Conservation (phyloP, 768 basidiomycete species). For the Terana coerulea region DNA sequence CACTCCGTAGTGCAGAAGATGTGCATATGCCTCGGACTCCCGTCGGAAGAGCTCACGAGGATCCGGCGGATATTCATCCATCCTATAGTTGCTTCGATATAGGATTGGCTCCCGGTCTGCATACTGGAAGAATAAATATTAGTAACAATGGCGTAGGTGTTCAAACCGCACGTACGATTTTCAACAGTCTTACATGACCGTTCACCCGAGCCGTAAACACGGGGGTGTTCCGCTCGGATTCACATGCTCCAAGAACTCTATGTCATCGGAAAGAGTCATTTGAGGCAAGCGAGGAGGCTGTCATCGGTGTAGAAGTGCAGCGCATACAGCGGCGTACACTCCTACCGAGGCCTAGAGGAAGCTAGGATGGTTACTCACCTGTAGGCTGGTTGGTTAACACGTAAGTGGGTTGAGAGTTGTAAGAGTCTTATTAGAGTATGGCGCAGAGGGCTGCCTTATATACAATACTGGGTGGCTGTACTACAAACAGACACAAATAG, state of each 20-base stretch:
- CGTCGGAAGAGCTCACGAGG: conserved; percentile 2
- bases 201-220: background rate
- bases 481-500: no score
- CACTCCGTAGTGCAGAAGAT: conserved; percentile 13
- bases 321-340: no score
- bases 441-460: no score
- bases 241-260: background rate
- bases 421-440: no score
- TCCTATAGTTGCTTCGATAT: background rate
- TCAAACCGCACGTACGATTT: background rate
- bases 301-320: no score
- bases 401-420: no score
- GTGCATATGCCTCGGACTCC: conserved; percentile 12
- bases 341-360: no score
- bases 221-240: background rate
- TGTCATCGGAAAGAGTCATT: background rate
- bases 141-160: background rate
- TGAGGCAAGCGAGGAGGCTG: background rate
- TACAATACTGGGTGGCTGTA: no score
- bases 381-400: no score
- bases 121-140: background rate
- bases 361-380: no score
- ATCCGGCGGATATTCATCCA: background rate
- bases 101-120: background rate
- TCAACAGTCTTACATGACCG: background rate